Base-by-base conservation (phyloP, 805 yeast species). In the Myxozyma vanderwaltii region DNA sequence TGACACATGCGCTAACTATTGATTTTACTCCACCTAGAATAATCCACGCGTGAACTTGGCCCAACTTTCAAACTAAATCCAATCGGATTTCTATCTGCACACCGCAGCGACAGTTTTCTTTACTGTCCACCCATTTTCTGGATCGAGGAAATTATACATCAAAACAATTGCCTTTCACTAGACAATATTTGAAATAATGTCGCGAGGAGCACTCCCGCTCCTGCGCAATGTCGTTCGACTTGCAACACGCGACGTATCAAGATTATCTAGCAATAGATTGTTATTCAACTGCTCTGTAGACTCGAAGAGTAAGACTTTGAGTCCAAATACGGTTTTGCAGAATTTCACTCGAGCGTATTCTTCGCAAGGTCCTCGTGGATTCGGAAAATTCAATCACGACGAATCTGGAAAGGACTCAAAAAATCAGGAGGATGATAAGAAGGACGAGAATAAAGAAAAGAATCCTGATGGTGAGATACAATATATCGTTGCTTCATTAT, bases 171-270 rank as follows among this genome's bases (percentile, higher is more conserved):
- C 10, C 10, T 29, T 7, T 29, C 33, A 29, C n/a, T n/a, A n/a
- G n/a, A n/a, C 26, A 17, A 19, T 23, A 10, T 33, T 26, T 21
- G 6, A 17, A 7, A 26, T n/a, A 40, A 53, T 53, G 51, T 35
- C 47, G 51, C 57, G 58, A 38, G 51, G 58, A 54, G 58, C 58
- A n/a, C 43, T 39, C 4, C 29, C 41, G 48, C 48, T 54, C 53
- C 47, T 54, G 44, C 58, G 58, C 58, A 43, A 46, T 26, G 27
- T 48, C 39, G 52, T 41, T 17, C 40, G 53, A 33, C 6, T 47
- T 29, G 58, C 52, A 5, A 31, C 52, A 13, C 44, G 52, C 23
- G 47, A 33, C 27, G 19, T 47, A 17, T 21, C 15, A 21, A 46
- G 52, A 15, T 31, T 35, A 13, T 23, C 40, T 8, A 21, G 46